Evolutionary conservation across 768 basidiomycete genomes (phyloP), one percentile per base, ranked within the genome.

Genomic region (Hygrophoropsis aurantiaca): DNA sequence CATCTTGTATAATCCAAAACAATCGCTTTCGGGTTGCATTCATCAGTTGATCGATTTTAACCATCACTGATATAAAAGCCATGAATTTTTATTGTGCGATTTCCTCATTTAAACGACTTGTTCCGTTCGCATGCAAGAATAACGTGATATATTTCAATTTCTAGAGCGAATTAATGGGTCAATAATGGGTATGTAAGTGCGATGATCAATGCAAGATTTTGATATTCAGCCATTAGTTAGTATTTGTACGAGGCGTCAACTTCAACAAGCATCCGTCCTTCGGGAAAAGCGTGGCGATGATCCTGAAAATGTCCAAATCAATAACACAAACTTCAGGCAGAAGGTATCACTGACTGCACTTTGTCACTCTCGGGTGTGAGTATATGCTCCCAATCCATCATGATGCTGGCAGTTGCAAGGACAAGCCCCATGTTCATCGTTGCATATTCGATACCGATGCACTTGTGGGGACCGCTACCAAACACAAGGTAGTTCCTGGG

Each of bases 281-380:
- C 10, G 97, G 97, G 82, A 99, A 99, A 35, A 98, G 69, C 18
- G 93, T 97, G n/a, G 94, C 90, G 55, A 97, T 92, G 53, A 97
- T 91, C 41, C 89, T 91, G 54, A 23, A 53, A 33, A 26, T 13
- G 57, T 2, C 26, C 16, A 11, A 5, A 47, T 37, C 26, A 23
- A 19, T 32, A 36, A 25, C 18, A 6, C 19, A 55, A 40, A 8
- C 44, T 9, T 43, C 9, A 11, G 40, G 40, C 15, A 46, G 38
- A 32, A 26, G 43, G 15, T 0, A 36, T 44, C 20, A 84, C 90
- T 60, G 61, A 91, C 87, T 90, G 81, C 57, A 95, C 83, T 69
- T 90, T 76, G 16, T 90, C 76, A 54, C 87, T 91, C 49, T 80
- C 66, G 2, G 81, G 78, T 0, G 97, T 98, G n/a, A 77, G 39